Evolutionary conservation across 257 asterid genomes (phyloP).

Genomic region (Nicotiana undulata): DNA sequence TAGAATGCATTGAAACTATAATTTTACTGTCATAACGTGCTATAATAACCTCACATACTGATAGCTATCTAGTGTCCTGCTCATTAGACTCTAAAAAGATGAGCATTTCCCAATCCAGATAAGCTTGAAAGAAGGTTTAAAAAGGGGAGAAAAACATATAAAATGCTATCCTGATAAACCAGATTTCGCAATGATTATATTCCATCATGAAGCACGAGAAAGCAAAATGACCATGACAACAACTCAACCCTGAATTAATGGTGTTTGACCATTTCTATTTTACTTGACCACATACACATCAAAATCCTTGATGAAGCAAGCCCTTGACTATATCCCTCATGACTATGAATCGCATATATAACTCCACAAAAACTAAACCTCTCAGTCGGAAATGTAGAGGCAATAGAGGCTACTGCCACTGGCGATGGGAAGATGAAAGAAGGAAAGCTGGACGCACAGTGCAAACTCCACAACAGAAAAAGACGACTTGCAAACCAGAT

Average conservation of each 20-base stretch:
- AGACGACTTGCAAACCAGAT: not conserved
- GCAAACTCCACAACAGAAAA: not conserved
- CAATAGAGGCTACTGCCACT: conserved; percentile 5
- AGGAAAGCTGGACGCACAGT: not conserved
- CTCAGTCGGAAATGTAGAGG: not conserved
- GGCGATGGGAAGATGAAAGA: not conserved
- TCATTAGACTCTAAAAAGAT: not conserved
- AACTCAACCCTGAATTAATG: not conserved
- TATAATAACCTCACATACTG: not conserved
- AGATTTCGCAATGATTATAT: not conserved
- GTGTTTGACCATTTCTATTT: not conserved
- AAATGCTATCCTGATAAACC: not conserved
- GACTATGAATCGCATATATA: not conserved
- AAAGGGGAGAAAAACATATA: not conserved
- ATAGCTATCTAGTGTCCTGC: not conserved
- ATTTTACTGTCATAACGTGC: not conserved
- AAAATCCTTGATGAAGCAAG: not conserved
- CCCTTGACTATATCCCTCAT: not conserved
- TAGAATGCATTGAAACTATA: not conserved
- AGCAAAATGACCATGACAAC: not conserved
- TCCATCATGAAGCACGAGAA: not conserved
- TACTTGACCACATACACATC: not conserved
- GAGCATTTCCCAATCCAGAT: not conserved
- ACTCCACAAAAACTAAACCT: not conserved
- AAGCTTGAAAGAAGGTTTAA: not conserved